Conservation (phyloP, 2,329 filamentous ascomycete genomes). For the Microsporum ferrugineum region DNA sequence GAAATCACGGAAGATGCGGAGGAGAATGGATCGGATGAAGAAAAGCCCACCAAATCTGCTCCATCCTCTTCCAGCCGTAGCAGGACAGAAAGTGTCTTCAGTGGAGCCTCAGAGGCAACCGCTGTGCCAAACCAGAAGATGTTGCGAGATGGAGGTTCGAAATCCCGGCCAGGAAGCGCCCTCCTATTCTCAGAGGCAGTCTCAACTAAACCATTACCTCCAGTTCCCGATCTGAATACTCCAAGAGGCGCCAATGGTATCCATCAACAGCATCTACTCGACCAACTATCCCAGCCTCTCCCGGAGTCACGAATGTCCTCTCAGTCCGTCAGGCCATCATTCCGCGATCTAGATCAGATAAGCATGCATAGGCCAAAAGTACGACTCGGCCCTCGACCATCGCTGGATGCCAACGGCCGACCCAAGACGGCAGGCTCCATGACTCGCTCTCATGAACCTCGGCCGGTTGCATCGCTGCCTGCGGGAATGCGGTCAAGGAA, state of each 20-base stretch:
- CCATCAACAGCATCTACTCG: constrained; percentile 21
- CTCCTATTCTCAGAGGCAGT: constrained; percentile 1
- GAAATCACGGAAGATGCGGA: constrained; percentile 92
- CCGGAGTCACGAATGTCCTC: constrained; percentile 29
- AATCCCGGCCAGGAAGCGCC: neutral
- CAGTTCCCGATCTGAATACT: constrained; percentile 16
- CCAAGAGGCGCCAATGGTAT: constrained; percentile 13
- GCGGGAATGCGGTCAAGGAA: constrained; percentile 58
- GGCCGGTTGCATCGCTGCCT: constrained; percentile 68
- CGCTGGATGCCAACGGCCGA: constrained; percentile 50
- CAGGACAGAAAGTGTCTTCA: constrained; percentile 16
- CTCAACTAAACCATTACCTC: constrained; percentile 10
- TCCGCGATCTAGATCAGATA: constrained; percentile 34
- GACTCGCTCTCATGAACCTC: constrained; percentile 39
- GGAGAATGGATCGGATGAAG: constrained; percentile 56
- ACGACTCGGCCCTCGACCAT: constrained; percentile 78
- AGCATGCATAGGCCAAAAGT: constrained; percentile 50
- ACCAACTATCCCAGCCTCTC: constrained; percentile 27
- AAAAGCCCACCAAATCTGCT: constrained; percentile 21
- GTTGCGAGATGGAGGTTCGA: neutral
- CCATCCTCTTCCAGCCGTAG: neutral
- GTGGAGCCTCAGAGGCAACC: constrained; percentile 14
- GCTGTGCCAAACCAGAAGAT: constrained; percentile 12
- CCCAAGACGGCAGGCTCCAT: constrained; percentile 46
- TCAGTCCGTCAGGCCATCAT: constrained; percentile 34